Evolutionary conservation across 2,329 filamentous ascomycete genomes (phyloP).

Genomic region (Colletotrichum sp.): DNA sequence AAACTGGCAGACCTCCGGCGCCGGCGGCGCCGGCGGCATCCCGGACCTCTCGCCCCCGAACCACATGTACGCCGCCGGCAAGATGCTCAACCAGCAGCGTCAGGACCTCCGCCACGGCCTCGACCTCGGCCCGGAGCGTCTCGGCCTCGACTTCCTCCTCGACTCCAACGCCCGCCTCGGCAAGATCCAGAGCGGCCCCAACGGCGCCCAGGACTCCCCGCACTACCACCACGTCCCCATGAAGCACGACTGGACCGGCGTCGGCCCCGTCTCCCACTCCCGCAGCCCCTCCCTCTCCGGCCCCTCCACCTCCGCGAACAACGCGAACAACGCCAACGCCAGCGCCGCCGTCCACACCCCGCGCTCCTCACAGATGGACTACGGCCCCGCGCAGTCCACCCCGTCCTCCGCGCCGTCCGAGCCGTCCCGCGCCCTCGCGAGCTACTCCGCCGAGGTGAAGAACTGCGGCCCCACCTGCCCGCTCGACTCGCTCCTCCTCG

Average conservation of each 20-base stretch:
- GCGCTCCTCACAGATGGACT: conserved; percentile 3
- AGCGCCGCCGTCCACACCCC: background rate
- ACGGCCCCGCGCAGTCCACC: background rate
- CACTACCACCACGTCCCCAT: conserved; percentile 51
- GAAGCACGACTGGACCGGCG: conserved; percentile 54
- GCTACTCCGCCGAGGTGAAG: conserved; percentile 46
- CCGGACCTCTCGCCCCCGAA: conserved; percentile 24
- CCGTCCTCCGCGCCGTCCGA: background rate
- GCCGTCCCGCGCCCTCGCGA: background rate
- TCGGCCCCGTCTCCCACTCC: conserved; percentile 61
- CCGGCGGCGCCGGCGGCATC: background rate
- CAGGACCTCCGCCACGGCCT: conserved; percentile 59
- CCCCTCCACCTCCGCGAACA: background rate
- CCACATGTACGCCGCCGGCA: conserved; percentile 30
- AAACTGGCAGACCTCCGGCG: background rate
- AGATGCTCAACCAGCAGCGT: conserved; percentile 50
- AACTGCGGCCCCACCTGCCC: conserved; percentile 76
- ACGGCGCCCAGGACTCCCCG: conserved; percentile 51
- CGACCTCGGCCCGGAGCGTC: conserved; percentile 67
- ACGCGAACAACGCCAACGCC: background rate
- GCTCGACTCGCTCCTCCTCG: conserved; percentile 78
- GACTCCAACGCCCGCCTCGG: conserved; percentile 61
- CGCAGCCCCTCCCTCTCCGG: conserved; percentile 59
- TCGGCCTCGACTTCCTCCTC: conserved; percentile 77
- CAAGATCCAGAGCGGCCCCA: conserved; percentile 55